These are phyloP conservation scores for Metschnikowia reukaufii DNA, from an alignment of 805 yeast genomes.

Conservation along the genomic window DNA sequence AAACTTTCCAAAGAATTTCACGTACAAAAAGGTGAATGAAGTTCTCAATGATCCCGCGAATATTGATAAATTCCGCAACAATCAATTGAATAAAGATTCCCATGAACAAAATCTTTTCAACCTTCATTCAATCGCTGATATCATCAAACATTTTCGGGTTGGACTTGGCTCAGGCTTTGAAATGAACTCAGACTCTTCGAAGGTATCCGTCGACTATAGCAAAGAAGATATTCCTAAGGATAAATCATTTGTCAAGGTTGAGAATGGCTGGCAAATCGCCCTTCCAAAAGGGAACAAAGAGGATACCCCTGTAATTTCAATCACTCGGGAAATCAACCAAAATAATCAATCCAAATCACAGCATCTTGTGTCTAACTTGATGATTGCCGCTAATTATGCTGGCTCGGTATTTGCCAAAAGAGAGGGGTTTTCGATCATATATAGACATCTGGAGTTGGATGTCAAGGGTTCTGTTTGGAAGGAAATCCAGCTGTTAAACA, in stretches of 20 bases:
- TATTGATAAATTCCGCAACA: slow-evolving; percentile 11
- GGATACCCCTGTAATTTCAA: slow-evolving; percentile 13
- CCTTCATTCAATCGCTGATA: slow-evolving; percentile 28
- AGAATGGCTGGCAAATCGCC: slow-evolving; percentile 16
- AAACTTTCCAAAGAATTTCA: slow-evolving; percentile 41
- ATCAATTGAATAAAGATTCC: slow-evolving; percentile 12
- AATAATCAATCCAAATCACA: slow-evolving; percentile 48
- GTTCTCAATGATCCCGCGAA: slow-evolving; percentile 37
- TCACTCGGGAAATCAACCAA: slow-evolving; percentile 18
- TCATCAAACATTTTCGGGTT: slow-evolving; percentile 27
- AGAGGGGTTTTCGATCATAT: slow-evolving; percentile 54
- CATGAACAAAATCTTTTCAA: slow-evolving; percentile 30
- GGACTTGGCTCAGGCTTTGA: slow-evolving; percentile 25
- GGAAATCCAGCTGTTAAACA: slow-evolving; percentile 26
- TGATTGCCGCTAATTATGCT: slow-evolving; percentile 76
- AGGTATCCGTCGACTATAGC: slow-evolving; percentile 18
- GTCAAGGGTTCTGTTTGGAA: slow-evolving; percentile 23
- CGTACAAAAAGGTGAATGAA: slow-evolving; percentile 63
- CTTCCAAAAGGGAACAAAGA: slow-evolving; percentile 3
- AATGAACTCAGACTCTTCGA: slow-evolving; percentile 17
- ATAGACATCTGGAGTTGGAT: slow-evolving; percentile 36
- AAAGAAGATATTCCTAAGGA: background rate
- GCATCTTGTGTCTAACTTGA: slow-evolving; percentile 73
- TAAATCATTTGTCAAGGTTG: slow-evolving; percentile 5
- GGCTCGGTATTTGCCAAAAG: slow-evolving; percentile 48